Conservation (phyloP, 306 rosid species). For the Urtica urens region DNA sequence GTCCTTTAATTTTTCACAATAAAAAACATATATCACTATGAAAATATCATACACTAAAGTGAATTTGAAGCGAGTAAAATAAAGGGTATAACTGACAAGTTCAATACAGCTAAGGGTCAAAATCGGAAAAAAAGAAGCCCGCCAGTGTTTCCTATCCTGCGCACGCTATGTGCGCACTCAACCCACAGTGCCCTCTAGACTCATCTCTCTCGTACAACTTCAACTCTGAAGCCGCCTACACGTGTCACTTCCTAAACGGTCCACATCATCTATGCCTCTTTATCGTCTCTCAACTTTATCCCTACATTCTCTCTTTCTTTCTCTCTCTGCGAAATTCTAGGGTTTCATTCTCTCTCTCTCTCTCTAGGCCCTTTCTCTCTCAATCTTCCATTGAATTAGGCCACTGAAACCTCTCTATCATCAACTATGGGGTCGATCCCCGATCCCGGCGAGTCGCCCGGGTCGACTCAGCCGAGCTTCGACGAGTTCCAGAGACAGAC, state of each 20-base stretch:
- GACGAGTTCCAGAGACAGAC: slow-evolving; percentile 92
- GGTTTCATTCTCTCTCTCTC: slow-evolving; percentile 23
- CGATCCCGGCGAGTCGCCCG: slow-evolving; percentile 96
- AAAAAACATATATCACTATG: too few species aligned
- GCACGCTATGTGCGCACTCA: slow-evolving; percentile 13
- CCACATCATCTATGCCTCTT: slow-evolving; percentile 40
- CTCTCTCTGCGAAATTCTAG: slow-evolving; percentile 15
- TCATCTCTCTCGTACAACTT: slow-evolving; percentile 18
- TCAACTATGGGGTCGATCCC: slow-evolving; percentile 79
- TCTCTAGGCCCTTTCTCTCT: slow-evolving; percentile 11
- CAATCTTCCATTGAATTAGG: slow-evolving; percentile 4
- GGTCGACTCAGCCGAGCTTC: slow-evolving; percentile 67
- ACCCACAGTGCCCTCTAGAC: slow-evolving; percentile 37
- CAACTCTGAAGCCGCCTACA: slow-evolving; percentile 17
- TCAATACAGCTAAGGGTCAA: not conserved
- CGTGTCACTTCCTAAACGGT: slow-evolving; percentile 29
- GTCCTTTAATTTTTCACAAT: too few species aligned
- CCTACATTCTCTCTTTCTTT: not conserved
- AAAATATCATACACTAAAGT: too few species aligned
- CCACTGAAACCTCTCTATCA: slow-evolving; percentile 8
- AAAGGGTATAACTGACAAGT: not conserved
- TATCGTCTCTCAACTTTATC: slow-evolving; percentile 14
- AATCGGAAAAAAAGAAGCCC: not conserved
- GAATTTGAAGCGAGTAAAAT: too few species aligned
- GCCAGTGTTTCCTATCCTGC: slow-evolving; percentile 13